Base-by-base conservation (phyloP, 441 rosid species). In the Jatropha podagrica region DNA sequence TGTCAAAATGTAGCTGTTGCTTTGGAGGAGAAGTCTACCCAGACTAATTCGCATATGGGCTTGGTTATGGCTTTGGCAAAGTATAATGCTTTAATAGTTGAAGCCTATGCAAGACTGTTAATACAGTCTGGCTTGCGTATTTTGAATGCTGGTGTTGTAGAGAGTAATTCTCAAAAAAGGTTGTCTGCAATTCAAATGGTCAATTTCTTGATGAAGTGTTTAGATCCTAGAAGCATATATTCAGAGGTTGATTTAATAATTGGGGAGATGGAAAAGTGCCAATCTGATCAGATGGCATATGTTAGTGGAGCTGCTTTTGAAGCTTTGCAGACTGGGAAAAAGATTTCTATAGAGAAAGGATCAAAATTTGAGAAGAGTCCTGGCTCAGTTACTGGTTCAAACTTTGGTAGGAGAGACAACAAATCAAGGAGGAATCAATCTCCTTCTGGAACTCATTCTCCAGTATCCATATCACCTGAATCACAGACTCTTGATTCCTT, bases 1-100 rank as follows among this genome's bases (percentile, higher is more conserved):
- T 97, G 99, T 78, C 96, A 92, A 76, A 95, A 93, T 83, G 92
- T 88, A 40, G 97, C 98, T 54, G 97, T 84, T 44, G 94, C 97
- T 76, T 86, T 97, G 85, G 96, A 90, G 85, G 93, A 90, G 80
- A 95, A 88, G 68, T 86, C 89, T 26, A 86, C 91, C 69, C 97
- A 97, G 80, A 88, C 90, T 1, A 91, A 88, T 78, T 85, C 92
- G 18, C 97, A 93, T 68, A 82, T 93, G 87, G 92, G 91, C n/a
- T 85, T 97, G 82, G 98, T 87, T 55, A 92, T 91, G 92, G 86
- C 97, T 76, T 82, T 97, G 77, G 97, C 98, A 7, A 95, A 93
- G 88, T 96, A 86, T 68, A 95, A 89, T 83, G 69, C 97, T 73
- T 83, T 90, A 51, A 86, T 77, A 13, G 95, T 97, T 6, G 99